Conservation (phyloP, 768 basidiomycete genomes). For the Goffeauzyma gilvescens region DNA sequence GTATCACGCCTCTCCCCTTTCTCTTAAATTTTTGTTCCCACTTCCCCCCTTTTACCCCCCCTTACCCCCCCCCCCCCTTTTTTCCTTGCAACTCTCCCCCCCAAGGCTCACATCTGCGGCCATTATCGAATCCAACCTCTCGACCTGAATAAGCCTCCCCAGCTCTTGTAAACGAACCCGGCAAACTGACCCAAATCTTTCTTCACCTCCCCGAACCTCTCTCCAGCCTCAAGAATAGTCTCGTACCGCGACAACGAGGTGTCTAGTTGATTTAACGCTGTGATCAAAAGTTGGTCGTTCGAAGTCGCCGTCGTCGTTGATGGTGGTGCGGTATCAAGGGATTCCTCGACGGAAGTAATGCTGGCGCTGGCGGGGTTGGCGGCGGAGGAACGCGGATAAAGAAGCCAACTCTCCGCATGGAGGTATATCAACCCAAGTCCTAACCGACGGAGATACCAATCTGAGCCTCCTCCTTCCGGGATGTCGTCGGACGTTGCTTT, state of each 20-base stretch:
- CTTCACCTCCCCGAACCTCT: not conserved
- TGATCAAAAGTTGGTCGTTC: not conserved
- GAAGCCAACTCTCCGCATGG: no score
- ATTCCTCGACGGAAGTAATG: no score
- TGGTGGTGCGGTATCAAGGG: not conserved
- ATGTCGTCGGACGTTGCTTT: not conserved
- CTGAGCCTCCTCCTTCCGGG: not conserved
- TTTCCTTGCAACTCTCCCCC: no score
- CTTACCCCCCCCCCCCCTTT: no score
- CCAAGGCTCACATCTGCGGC: no score
- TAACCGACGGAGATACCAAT: not conserved
- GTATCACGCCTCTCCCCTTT: no score
- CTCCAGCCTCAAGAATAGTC: not conserved
- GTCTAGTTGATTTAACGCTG: constrained; percentile 1
- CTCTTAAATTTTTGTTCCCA: no score
- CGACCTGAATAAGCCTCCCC: constrained; percentile 11
- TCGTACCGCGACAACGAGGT: constrained; percentile 1
- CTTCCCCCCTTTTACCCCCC: no score
- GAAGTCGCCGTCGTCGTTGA: not conserved
- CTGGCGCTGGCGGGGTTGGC: no score
- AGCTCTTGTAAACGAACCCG: constrained; percentile 10
- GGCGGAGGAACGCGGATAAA: no score
- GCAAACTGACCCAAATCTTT: constrained; percentile 4
- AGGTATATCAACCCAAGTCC: no score
- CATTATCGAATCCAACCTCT: constrained; percentile 10